Evolutionary conservation across 1,284 basidiomycete genomes (phyloP).

Genomic region (Pulveroboletus sp.): DNA sequence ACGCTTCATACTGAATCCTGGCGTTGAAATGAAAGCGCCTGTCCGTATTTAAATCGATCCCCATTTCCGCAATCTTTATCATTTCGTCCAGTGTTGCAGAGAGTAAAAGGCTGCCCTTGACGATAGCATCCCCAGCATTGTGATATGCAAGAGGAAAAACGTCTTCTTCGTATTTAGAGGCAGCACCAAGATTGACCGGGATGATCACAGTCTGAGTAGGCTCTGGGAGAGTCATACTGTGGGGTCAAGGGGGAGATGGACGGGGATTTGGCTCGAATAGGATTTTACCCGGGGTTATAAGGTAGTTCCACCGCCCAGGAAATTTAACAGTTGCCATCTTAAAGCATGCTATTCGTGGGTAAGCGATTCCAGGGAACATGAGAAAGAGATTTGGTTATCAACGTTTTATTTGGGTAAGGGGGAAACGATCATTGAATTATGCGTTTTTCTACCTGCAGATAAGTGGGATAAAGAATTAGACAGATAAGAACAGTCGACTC

Average conservation of each 20-base stretch:
- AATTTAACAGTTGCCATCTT: not conserved
- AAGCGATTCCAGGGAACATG: not conserved
- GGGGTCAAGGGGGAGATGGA: no score
- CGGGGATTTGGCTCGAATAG: not conserved
- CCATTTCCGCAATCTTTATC: not conserved
- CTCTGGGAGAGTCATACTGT: not conserved
- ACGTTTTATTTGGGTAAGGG: not conserved
- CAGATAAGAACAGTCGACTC: no score
- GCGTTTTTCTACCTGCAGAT: no score
- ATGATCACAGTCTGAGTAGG: not conserved
- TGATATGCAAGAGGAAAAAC: not conserved
- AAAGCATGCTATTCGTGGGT: no score
- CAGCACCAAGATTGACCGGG: not conserved
- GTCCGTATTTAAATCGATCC: not conserved
- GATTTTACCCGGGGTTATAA: not conserved
- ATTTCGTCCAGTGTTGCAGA: conserved; percentile 10
- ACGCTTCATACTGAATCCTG: not conserved
- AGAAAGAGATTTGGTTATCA: no score
- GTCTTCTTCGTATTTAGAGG: not conserved
- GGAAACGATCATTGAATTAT: not conserved
- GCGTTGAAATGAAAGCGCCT: not conserved
- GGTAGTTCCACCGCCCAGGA: not conserved
- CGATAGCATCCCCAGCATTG: not conserved
- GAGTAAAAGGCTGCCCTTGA: conserved; percentile 2
- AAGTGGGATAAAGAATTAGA: not conserved